Evolutionary conservation across 371 early-diverging fungal genomes (phyloP), one percentile per base, ranked within the genome.

Genomic region (Quaeritorhiza haematococci): DNA sequence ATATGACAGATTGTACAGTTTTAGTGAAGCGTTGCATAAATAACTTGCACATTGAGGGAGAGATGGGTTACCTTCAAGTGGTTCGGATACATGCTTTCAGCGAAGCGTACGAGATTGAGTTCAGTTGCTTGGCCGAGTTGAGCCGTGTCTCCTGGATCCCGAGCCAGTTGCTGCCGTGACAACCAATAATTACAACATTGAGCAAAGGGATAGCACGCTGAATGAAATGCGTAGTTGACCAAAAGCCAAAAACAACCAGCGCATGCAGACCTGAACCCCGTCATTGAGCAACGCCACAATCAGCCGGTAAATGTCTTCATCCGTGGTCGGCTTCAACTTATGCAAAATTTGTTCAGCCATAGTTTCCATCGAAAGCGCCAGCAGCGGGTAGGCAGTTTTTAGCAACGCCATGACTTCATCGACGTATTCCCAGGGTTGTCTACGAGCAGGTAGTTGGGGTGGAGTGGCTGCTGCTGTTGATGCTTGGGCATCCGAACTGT

Each of bases 351-450:
- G 96, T 64, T 98, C 97, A 10, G 93, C 88, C 93, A 96, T 94
- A 1, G 92, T 92, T 72, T 98, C 96, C 90, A 98, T 92, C 1
- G 97, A 88, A 30, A 98, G 71, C 1, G 94, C 90, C 29, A 96
- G 71, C 46, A 96, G 80, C 21, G 98, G 97, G 69, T 88, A 93
- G 0, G 93, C 90, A 0, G 97, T 95, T 69, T 98, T 98, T 17
- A 98, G 78, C 68, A 89, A 87, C n/a, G 89, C 86, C 90, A 93
- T 93, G 17, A 98, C 84, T 59, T 97, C 97, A 44, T 96, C 95
- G n/a, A 94, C 76, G 49, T 82, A 76, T 54, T 91, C 85, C 85
- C 86, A 89, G 6, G 92, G 70, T 34, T 68, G 61, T 1, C 49
- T 64, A 53, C 54, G 63, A 63, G 21, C 67, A 50, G 35, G 59